These are phyloP conservation scores for Lepiota brunneoincarnata DNA, from an alignment of 768 basidiomycete genomes.

Conservation along the genomic window DNA sequence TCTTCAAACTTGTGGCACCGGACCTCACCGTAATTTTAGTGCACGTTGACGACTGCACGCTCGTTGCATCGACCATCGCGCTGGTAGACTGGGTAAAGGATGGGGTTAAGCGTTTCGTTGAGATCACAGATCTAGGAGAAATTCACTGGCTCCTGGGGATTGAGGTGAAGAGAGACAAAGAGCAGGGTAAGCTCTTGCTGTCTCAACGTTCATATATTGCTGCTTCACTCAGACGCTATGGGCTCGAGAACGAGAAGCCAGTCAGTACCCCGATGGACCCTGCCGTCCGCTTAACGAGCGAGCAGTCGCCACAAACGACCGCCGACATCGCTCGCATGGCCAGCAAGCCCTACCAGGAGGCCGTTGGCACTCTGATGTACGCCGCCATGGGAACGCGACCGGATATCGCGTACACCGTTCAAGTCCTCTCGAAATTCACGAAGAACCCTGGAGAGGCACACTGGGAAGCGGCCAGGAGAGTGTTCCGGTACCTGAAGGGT, in stretches of 20 bases:
- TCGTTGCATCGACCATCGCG: neutral
- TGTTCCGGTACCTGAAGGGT: constrained; percentile 36
- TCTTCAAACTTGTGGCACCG: neutral
- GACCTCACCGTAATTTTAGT: constrained; percentile 19
- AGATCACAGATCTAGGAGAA: constrained; percentile 11
- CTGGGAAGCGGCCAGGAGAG: constrained; percentile 35
- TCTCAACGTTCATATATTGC: constrained; percentile 31
- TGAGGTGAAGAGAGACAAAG: constrained; percentile 18
- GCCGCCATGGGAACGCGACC: constrained; percentile 27
- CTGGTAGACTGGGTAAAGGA: neutral
- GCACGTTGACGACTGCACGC: constrained; percentile 31
- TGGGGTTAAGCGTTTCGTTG: neutral
- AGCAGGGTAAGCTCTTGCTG: constrained; percentile 5
- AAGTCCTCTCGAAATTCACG: constrained; percentile 28
- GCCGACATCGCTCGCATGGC: too few relatives aligned
- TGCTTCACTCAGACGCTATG: too few relatives aligned
- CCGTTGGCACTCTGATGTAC: constrained; percentile 32
- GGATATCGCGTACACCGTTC: constrained; percentile 33
- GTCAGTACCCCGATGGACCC: too few relatives aligned
- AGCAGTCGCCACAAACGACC: too few relatives aligned
- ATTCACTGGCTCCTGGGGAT: constrained; percentile 26
- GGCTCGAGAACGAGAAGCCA: too few relatives aligned
- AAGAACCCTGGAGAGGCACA: constrained; percentile 29
- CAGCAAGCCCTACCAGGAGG: constrained; percentile 24
- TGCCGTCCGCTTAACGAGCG: too few relatives aligned